A percentile compares a stretch with the other conserved stretches of the same genome.
phyloP scores from a whole-genome alignment of 768 basidiomycete genomes.

The Mrakia gelida region DNA sequence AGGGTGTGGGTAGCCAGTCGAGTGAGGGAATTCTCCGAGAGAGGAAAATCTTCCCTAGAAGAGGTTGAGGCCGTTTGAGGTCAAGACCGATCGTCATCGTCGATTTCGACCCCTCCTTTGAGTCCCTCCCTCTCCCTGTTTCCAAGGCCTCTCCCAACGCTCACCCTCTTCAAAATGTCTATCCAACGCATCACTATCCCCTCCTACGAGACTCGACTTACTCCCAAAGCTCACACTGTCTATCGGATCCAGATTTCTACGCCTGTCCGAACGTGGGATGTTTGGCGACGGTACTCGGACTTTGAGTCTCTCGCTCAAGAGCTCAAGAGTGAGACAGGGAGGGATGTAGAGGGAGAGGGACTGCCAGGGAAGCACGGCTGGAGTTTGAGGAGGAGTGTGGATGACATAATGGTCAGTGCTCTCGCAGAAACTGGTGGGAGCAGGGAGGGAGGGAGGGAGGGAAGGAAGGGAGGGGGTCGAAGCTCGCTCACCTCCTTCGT shows the following conservation, averaged over 20 bases:
- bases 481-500: neutral
- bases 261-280: conserved; percentile 84
- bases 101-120: neutral
- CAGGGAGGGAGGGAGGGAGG: neutral
- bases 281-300: conserved; percentile 92
- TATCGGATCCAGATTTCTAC: conserved; percentile 81
- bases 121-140: neutral
- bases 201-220: neutral
- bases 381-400: conserved; percentile 52
- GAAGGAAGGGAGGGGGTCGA: neutral
- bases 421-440: too few relatives aligned
- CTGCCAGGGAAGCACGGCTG: conserved; percentile 82
- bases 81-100: neutral
- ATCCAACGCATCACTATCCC: conserved; percentile 33
- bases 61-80: neutral
- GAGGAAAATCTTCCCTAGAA: neutral
- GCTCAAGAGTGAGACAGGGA: conserved; percentile 70
- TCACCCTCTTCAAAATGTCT: conserved; percentile 20
- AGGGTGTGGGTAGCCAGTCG: neutral
- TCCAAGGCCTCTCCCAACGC: neutral
- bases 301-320: conserved; percentile 82
- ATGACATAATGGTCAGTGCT: conserved; percentile 51
- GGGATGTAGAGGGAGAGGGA: conserved; percentile 46
- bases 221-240: conserved; percentile 59
- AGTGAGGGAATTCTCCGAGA: neutral